Evolutionary conservation across 768 basidiomycete genomes (phyloP).

Genomic region (Psilocybe subaeruginosa): DNA sequence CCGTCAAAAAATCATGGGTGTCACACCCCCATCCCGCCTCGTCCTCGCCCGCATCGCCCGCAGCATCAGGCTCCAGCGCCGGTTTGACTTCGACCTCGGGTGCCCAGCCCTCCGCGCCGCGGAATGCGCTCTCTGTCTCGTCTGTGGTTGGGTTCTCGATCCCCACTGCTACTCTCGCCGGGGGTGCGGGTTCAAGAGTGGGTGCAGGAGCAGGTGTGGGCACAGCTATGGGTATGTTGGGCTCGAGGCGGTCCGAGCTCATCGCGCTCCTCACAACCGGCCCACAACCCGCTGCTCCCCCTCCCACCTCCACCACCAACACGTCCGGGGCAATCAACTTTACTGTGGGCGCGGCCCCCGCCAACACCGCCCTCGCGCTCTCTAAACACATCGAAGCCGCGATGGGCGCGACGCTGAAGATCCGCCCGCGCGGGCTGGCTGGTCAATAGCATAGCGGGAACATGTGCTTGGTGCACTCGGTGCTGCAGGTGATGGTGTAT

Average conservation of each 20-base stretch:
- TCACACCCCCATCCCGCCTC: slow-evolving; percentile 60
- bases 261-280: slow-evolving; percentile 54
- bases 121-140: slow-evolving; percentile 65
- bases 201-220: background rate
- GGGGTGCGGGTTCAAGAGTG: slow-evolving; percentile 23
- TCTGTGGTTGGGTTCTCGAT: slow-evolving; percentile 76
- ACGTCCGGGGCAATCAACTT: slow-evolving; percentile 7
- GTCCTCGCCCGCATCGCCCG: slow-evolving; percentile 61
- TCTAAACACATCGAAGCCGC: background rate
- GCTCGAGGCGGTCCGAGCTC: slow-evolving; percentile 50
- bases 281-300: slow-evolving; percentile 21
- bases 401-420: slow-evolving; percentile 19
- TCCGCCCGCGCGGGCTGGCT: slow-evolving; percentile 82
- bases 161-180: slow-evolving; percentile 45
- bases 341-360: background rate
- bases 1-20: slow-evolving; percentile 74
- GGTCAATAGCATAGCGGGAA: slow-evolving; percentile 89
- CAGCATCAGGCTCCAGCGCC: slow-evolving; percentile 53
- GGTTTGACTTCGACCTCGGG: slow-evolving; percentile 31
- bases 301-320: background rate
- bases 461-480: slow-evolving; percentile 97
- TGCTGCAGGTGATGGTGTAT: slow-evolving; percentile 89
- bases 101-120: slow-evolving; percentile 27
- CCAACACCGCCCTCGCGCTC: slow-evolving; percentile 26
- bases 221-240: slow-evolving; percentile 19